These are phyloP conservation scores for Scopulariopsis brevicaulis DNA, from an alignment of 2,329 filamentous ascomycete species.

Conservation along the genomic window DNA sequence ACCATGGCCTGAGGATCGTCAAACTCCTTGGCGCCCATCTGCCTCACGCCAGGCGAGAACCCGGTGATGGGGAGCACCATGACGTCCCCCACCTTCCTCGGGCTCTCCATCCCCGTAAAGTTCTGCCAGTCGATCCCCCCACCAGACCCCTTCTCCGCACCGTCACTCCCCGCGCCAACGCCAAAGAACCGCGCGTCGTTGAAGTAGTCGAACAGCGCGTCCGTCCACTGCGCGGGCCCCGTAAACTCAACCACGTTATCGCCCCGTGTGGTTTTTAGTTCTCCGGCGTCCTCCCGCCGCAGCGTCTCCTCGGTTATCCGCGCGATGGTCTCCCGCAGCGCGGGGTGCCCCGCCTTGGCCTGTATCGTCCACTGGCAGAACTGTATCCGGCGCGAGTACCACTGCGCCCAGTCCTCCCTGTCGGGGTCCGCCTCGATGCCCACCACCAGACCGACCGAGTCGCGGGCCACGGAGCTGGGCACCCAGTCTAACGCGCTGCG, in stretches of 20 bases:
- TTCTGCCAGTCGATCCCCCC: constrained; percentile 77
- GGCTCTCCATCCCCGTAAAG: constrained; percentile 75
- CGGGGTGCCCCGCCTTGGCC: constrained; percentile 84
- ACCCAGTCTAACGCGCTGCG: constrained; percentile 82
- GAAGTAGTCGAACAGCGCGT: constrained; percentile 83
- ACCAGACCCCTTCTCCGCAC: too few relatives aligned
- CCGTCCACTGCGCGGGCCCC: constrained; percentile 89
- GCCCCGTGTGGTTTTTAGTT: constrained; percentile 43
- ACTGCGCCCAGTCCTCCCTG: constrained; percentile 80
- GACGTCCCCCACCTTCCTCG: constrained; percentile 87
- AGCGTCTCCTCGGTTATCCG: constrained; percentile 78
- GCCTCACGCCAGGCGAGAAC: constrained; percentile 87
- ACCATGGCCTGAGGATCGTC: constrained; percentile 97
- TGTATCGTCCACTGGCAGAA: constrained; percentile 99
- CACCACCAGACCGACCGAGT: constrained; percentile 73
- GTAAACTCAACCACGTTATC: constrained; percentile 88
- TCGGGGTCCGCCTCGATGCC: constrained; percentile 97
- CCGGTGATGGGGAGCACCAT: constrained; percentile 91
- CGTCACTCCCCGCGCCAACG: constrained; percentile 42
- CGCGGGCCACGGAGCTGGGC: constrained; percentile 62
- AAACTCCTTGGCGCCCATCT: constrained; percentile 81
- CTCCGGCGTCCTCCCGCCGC: constrained; percentile 55
- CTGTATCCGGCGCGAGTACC: constrained; percentile 93
- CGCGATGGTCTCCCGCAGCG: constrained; percentile 76
- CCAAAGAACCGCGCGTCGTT: constrained; percentile 78